A percentile compares a stretch with the other conserved stretches of the same genome.
These are phyloP conservation scores for Boletus barrowsii DNA, from an alignment of 768 basidiomycete species.

Conservation along the genomic window DNA sequence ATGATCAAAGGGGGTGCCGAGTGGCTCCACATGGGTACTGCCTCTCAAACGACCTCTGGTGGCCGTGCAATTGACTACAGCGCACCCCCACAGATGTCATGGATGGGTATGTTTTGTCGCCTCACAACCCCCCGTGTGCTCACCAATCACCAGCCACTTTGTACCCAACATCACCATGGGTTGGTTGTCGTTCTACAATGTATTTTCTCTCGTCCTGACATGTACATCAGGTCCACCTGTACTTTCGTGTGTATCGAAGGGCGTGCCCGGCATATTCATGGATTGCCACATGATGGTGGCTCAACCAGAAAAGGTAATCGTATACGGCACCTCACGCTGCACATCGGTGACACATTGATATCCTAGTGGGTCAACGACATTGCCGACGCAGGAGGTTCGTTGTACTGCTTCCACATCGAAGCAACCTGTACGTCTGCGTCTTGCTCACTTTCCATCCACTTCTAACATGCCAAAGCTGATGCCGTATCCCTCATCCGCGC, in stretches of 20 bases:
- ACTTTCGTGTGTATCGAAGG: conserved; percentile 78
- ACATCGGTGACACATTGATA: background rate
- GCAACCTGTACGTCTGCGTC: conserved; percentile 64
- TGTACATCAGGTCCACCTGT: conserved; percentile 72
- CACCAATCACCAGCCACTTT: conserved; percentile 67
- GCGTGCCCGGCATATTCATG: conserved; percentile 96
- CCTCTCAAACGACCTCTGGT: conserved; percentile 1
- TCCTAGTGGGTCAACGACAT: conserved; percentile 93
- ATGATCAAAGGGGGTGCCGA: conserved; percentile 96
- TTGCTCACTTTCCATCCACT: conserved; percentile 10
- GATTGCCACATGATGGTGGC: conserved; percentile 99
- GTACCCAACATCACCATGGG: conserved; percentile 99
- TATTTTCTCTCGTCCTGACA: conserved; percentile 10
- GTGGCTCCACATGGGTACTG: conserved; percentile 95
- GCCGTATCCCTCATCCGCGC: conserved; percentile 72
- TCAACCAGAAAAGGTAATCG: conserved; percentile 79
- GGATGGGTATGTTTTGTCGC: conserved; percentile 70
- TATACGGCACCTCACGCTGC: background rate
- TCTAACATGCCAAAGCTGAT: conserved; percentile 45
- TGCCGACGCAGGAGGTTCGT: conserved; percentile 89
- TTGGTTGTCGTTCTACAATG: conserved; percentile 29
- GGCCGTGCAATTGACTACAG: conserved; percentile 8
- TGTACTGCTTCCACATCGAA: conserved; percentile 97
- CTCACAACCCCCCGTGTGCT: background rate
- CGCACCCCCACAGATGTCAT: conserved; percentile 74